Evolutionary conservation across 306 rosid genomes (phyloP), one percentile per base, ranked within the genome.

Genomic region (Prunus mira): DNA sequence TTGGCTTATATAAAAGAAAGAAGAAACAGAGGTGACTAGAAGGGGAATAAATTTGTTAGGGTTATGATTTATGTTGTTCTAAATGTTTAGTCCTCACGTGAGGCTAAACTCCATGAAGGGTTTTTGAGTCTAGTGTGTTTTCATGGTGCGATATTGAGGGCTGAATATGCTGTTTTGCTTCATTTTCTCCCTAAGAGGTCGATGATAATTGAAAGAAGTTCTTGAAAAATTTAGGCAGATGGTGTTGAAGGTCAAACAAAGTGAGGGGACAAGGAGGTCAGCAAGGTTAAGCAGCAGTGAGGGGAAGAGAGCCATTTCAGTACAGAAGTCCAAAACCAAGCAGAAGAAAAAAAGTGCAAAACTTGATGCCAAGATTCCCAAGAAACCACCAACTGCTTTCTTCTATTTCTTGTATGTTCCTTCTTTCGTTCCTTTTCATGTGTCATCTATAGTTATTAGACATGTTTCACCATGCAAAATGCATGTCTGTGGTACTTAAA

Each of bases 311-410:
- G 13, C 75, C 3, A 34, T 50, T 71, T 82, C 88, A 56, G 80
- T 55, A 67, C 85, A 88, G 87, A 81, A 69, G 69, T 78, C 89
- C 78, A 90, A 79, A 80, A 55, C 87, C 43, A 87, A 85, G 76
- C 87, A 76, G 85, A 92, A 84, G 85, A 91, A 85, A 86, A 83
- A 70, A 75, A 83, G 78, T 57, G 83, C 61, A 20, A 91, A 79
- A 81, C 46, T 90, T 80, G 97, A 90, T 80, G 81, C 91, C 81
- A 80, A 86, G 80, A 95, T 87, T 84, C 98, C 98, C 22, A 95
- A 92, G 95, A 95, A 95, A 78, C 99, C 99, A 10, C 99, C 97
- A 27, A 95, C 97, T 47, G 99, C 97, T 76, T 95, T 95, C 96
- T 95, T 95, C 88, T 92, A 82, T 87, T 95, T 88, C 86, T 78